Percentiles rank a stretch among this genome's conserved stretches.
Evolutionary conservation across 2,329 filamentous ascomycete species (phyloP).

Genomic region (Colletotrichum sp.): DNA sequence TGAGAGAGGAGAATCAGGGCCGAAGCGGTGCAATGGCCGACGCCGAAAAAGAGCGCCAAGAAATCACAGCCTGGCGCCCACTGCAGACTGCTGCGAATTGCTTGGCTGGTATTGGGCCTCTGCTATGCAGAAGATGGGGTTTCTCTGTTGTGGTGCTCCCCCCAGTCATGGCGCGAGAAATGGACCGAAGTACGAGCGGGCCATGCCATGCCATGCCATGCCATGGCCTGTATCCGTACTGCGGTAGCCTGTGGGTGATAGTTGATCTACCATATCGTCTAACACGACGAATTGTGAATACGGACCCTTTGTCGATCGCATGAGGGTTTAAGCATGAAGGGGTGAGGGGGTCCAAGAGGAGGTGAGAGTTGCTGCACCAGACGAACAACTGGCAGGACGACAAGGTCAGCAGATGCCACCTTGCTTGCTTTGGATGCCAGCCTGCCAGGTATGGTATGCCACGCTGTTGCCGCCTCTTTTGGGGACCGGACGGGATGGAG

Average conservation of each 20-base stretch:
- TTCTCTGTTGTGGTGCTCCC: neutral
- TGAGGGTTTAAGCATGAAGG: neutral
- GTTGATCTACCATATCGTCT: neutral
- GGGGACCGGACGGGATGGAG: neutral
- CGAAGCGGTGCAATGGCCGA: conserved; percentile 6
- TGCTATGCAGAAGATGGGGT: neutral
- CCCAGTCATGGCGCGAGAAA: conserved; percentile 12
- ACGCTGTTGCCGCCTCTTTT: neutral
- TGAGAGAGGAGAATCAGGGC: neutral
- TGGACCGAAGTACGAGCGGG: conserved; percentile 11
- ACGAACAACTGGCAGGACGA: neutral
- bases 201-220: neutral
- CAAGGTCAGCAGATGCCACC: neutral
- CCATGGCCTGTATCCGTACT: neutral
- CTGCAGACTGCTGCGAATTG: neutral
- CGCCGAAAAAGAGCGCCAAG: neutral
- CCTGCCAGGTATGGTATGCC: neutral
- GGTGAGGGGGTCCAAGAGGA: neutral
- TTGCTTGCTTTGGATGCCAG: neutral
- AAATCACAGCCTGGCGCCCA: neutral
- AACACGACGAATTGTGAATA: neutral
- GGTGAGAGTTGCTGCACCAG: neutral
- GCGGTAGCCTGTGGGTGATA: neutral
- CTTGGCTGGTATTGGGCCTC: neutral
- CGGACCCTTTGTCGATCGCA: conserved; percentile 6